Evolutionary conservation across 371 early-diverging fungal genomes (phyloP).

Genomic region (Zancudomyces culisetae): DNA sequence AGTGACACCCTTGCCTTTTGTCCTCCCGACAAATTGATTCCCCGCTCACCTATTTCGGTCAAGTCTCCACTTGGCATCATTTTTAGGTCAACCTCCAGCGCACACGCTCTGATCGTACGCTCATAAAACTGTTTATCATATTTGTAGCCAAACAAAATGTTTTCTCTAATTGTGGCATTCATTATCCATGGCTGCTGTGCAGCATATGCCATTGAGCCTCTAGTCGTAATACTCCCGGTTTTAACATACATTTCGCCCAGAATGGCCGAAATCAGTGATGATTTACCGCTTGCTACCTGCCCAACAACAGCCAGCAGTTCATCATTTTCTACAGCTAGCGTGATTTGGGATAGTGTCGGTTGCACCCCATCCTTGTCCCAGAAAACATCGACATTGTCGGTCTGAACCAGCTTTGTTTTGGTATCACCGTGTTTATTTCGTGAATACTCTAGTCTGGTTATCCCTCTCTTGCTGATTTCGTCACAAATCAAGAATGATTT

Average conservation of each 20-base stretch:
- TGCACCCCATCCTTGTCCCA: conserved; percentile 27
- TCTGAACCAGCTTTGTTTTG: conserved; percentile 20
- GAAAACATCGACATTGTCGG: conserved; percentile 1
- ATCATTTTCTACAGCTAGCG: conserved; percentile 38
- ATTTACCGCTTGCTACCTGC: conserved; percentile 76
- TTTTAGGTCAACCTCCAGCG: conserved; percentile 33
- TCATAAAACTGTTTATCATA: conserved; percentile 25
- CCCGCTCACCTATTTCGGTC: conserved; percentile 36
- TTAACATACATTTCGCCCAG: conserved; percentile 73
- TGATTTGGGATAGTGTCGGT: conserved; percentile 32
- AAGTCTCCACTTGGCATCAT: conserved; percentile 37
- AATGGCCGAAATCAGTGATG: conserved; percentile 59
- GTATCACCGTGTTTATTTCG: conserved; percentile 45
- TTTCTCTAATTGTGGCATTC: conserved; percentile 30
- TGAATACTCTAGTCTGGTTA: conserved; percentile 30
- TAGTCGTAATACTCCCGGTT: conserved; percentile 35
- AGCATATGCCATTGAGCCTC: conserved; percentile 35
- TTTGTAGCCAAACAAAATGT: conserved; percentile 34
- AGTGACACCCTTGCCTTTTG: conserved; percentile 36
- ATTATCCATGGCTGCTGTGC: conserved; percentile 35
- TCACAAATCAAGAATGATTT: conserved; percentile 43
- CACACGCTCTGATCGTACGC: conserved; percentile 23
- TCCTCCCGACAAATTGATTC: conserved; percentile 38
- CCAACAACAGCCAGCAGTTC: conserved; percentile 62
- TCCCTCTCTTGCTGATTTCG: conserved; percentile 34